Evolutionary conservation across 1,284 basidiomycete genomes (phyloP), one percentile per base, ranked within the genome.

Genomic region (Ganoderma multipileum): DNA sequence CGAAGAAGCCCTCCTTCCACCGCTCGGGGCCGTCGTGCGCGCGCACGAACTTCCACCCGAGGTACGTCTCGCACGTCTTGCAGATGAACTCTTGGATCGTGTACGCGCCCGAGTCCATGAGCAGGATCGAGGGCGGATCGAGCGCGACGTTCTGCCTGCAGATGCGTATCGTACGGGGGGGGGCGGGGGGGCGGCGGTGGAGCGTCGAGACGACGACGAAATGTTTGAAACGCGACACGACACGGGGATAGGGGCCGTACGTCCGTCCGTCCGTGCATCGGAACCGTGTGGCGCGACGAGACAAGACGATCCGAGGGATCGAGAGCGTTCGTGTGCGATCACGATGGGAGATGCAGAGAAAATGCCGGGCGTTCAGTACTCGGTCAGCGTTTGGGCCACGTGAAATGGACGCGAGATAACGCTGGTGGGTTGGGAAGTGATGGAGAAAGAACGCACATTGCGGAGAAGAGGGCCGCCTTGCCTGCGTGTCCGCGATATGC

Each of bases 71-170:
- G 74, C 88, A 89, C 6, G 78, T 77, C 16, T 79, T 76, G 76
- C 88, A 89, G 30, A 80, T 79, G 33, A 86, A 81, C 75, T 88
- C 85, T 75, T 86, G 84, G 79, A 89, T 85, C 18, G 87, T 88
- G 74, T 91, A 87, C 26, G 87, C 88, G 39, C 89, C 88, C 14
- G 88, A 87, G 57, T 82, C 82, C 88, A 91, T 90, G 50, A 91
- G 82, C 66, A 86, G 85, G 26, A 88, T 70, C 38, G 75, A 74
- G 23, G 77, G 76, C n/a, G 76, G 68, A 39, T 74, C 70, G 36
- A 76, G 72, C n/a, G 66, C 38, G 67, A 77, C 61, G 70, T 77
- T 77, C 41, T 66, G 65, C 16, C 76, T 78, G 72, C 5, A 28
- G 59, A 63, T 63, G 20, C 52, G 66, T 33, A 33, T 33, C 8